Conservation (phyloP, 345 rosid species). For the Dipteronia sinensis region DNA sequence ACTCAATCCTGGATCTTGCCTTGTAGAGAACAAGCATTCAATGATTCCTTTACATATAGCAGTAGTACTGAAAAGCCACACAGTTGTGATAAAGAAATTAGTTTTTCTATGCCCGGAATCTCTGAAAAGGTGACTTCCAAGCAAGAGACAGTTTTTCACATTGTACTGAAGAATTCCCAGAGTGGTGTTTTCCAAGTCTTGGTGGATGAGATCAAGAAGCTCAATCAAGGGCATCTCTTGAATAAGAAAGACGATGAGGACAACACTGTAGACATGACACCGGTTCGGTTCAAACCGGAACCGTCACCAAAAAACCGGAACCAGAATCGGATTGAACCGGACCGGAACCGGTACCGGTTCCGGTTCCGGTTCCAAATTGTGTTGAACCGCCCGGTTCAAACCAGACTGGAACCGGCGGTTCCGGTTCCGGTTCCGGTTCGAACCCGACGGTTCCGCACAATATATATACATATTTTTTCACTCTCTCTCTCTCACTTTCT, state of each 20-base stretch:
- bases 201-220: not conserved
- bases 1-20: not conserved
- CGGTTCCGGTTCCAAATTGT: too few relatives aligned
- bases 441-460: too few relatives aligned
- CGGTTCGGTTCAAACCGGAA: too few relatives aligned
- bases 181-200: not conserved
- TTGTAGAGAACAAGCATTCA: not conserved
- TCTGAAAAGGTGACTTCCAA: not conserved
- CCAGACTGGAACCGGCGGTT: too few relatives aligned
- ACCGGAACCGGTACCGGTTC: too few relatives aligned
- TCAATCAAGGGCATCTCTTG: not conserved
- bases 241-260: not conserved
- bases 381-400: too few relatives aligned
- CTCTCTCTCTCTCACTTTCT: too few relatives aligned
- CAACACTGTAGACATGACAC: slow-evolving; percentile 1
- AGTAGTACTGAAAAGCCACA: not conserved
- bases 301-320: too few relatives aligned
- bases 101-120: not conserved
- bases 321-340: too few relatives aligned
- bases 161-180: not conserved
- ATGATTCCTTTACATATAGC: not conserved
- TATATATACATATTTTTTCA: too few relatives aligned
- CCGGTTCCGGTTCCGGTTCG: too few relatives aligned
- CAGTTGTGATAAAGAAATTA: too few relatives aligned
- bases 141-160: not conserved